Conservation (phyloP, 2,329 filamentous ascomycete species). For the Waltergamsia citrina region DNA sequence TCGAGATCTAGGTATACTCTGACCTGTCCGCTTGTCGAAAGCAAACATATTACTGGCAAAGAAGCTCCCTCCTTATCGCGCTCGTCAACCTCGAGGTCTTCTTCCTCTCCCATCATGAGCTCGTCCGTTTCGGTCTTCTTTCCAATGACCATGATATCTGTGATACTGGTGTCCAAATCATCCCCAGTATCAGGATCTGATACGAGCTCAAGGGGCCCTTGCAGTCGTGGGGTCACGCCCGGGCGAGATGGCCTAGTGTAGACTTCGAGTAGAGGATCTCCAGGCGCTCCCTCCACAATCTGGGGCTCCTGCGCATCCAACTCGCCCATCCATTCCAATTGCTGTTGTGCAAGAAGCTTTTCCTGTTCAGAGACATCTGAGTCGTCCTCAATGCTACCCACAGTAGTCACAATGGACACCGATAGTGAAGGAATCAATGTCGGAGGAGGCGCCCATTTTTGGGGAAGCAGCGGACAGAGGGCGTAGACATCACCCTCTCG, state of each 20-base stretch:
- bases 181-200: constrained; percentile 47
- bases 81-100: constrained; percentile 47
- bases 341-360: constrained; percentile 52
- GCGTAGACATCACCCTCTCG: constrained; percentile 87
- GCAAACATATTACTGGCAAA: constrained; percentile 47
- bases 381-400: constrained; percentile 53
- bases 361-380: constrained; percentile 38
- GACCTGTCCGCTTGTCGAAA: constrained; percentile 51
- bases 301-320: constrained; percentile 53
- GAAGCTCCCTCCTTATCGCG: constrained; percentile 41
- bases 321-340: constrained; percentile 59
- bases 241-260: constrained; percentile 48
- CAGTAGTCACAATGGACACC: constrained; percentile 70
- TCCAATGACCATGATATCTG: constrained; percentile 54
- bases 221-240: constrained; percentile 47
- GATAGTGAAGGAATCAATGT: constrained; percentile 75
- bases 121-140: constrained; percentile 51
- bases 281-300: constrained; percentile 36
- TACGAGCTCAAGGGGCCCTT: constrained; percentile 52
- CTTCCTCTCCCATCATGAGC: constrained; percentile 51
- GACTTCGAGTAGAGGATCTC: constrained; percentile 42
- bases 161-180: constrained; percentile 45
- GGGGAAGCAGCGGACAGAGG: constrained; percentile 79
- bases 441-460: constrained; percentile 71
- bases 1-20: constrained; percentile 53